Base-by-base conservation (phyloP, 106 monocot genomes). In the Dactylorhiza incarnata region DNA sequence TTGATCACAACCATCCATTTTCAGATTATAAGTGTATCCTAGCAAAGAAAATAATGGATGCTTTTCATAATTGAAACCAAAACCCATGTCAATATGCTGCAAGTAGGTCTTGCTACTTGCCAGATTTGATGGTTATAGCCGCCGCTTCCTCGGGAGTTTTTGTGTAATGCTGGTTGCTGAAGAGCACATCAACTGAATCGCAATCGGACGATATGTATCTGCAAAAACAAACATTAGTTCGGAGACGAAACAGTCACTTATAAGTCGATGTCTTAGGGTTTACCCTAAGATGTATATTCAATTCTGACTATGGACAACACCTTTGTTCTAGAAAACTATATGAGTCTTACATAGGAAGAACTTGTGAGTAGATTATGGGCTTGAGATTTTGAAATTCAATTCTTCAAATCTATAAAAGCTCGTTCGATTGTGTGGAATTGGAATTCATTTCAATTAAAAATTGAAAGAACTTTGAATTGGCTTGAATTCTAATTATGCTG, bases 171-270 rank as follows among this genome's bases (percentile, higher is more conserved):
- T 99, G 99, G 51, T 19, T 6, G 11, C 92, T 81, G 75, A 80
- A 91, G 14, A 99, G 82, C 23, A 94, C 91, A 23, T 99, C 81
- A 5, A 99, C 99, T 0, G 99, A 99, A 82, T 99, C 99, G 20
- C 99, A 99, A 51, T 99, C 94, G 9, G 99, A 94, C 15, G 91
- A 91, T 15, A 99, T 99, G 73, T 97, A 97, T 23, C 97, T 97
- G 81, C 74, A 83, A 10, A 16, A 45, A 69, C 15, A 69, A 45
- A 45, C 51, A 12, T 11, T 46, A 15, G 5, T 17, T 69, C 10
- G 45, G 45, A 69, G 45, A 45, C 69, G 7, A 69, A 69, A 63
- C 12, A 63, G 25, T 63, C 25, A 25, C 9, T 0, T 63, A 9
- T 10, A 26, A 25, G 25, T n/a, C n/a, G n/a, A n/a, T n/a, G n/a